Evolutionary conservation across 495 filamentous ascomycete species (phyloP), one percentile per base, ranked within the genome.

Genomic region (Tuber brumale): DNA sequence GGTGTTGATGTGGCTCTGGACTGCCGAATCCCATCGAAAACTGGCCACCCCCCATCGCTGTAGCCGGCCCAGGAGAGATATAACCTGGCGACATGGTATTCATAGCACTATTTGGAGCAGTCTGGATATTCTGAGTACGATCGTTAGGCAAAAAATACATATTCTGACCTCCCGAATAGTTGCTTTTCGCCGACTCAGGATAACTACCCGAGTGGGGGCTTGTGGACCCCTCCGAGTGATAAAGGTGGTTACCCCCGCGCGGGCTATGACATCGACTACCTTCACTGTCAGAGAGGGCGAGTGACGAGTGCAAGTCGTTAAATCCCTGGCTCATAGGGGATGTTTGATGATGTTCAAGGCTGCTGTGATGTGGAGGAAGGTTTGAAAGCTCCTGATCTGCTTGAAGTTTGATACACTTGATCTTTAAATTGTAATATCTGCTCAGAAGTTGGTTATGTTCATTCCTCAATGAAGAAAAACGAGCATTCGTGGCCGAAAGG

Each of bases 381-480:
- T 66, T 73, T 45, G 79, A 70, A 74, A 79, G 75, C 45, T 83
- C 83, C 42, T 77, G 79, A n/a, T 72, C 70, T 43, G 81, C 84
- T 70, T 84, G 83, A 35, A 86, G 76, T 39, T 86, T 83, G 16
- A 84, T 79, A 70, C 83, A 84, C 66, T 82, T 79, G 35, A 82
- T 79, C 45, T 87, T 81, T 3, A 87, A 73, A 14, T 83, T 79
- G 18, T 79, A 83, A 80, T 84, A 86, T 45, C 81, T 81, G n/a
- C 78, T 72, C 27, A 86, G 77, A 16, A 86, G 81, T 35, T 81
- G 80, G 46, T 80, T 79, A 74, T 86, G 83, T 2, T 82, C 81
- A 74, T 85, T 86, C 72, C 87, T 85, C 27, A 89, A 75, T 51
- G 87, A 84, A 6, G 80, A 77, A 66, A 88, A 80, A 44, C 86